Percentiles rank a stretch among this genome's conserved stretches.
phyloP scores from a whole-genome alignment of 805 yeast species.

The Schizosaccharomyces octosporus region DNA sequence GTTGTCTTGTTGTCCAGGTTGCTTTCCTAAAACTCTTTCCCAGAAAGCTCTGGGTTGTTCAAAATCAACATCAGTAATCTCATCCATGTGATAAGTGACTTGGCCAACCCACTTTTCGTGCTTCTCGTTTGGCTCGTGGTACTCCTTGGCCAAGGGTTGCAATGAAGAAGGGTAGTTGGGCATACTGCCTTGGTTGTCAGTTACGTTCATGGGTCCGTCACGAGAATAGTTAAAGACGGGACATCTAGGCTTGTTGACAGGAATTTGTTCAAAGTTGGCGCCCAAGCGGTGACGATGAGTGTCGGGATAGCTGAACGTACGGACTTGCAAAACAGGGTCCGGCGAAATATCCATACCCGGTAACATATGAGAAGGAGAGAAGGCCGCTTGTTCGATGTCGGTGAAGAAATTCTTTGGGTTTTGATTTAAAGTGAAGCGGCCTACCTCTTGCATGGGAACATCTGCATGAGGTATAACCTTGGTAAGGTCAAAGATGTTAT shows the following conservation, averaged over 20 bases:
- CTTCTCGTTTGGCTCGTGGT: not conserved
- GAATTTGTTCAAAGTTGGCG: slow-evolving; percentile 56
- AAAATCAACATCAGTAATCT: slow-evolving; percentile 38
- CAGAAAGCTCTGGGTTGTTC: slow-evolving; percentile 55
- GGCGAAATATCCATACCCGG: slow-evolving; percentile 66
- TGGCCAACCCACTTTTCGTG: slow-evolving; percentile 67
- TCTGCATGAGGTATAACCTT: slow-evolving; percentile 79
- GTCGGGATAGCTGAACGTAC: slow-evolving; percentile 63
- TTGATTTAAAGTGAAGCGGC: slow-evolving; percentile 52
- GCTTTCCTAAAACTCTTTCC: slow-evolving; percentile 34
- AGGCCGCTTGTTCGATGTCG: slow-evolving; percentile 67
- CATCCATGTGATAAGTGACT: slow-evolving; percentile 35
- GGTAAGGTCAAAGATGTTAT: slow-evolving; percentile 71
- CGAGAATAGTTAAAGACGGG: slow-evolving; percentile 34
- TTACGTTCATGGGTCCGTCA: slow-evolving; percentile 54
- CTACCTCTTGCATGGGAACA: slow-evolving; percentile 69
- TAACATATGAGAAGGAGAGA: slow-evolving; percentile 63
- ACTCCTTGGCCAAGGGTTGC: slow-evolving; percentile 16
- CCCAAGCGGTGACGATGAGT: slow-evolving; percentile 65
- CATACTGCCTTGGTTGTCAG: slow-evolving; percentile 48
- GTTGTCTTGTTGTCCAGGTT: slow-evolving; percentile 59
- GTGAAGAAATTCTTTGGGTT: slow-evolving; percentile 67
- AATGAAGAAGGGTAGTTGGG: slow-evolving; percentile 42
- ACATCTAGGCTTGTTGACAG: slow-evolving; percentile 57
- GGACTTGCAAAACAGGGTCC: slow-evolving; percentile 56